Evolutionary conservation across 1,139 yeast species (phyloP), one percentile per base, ranked within the genome.

Genomic region (Saccharomyces hybrid): DNA sequence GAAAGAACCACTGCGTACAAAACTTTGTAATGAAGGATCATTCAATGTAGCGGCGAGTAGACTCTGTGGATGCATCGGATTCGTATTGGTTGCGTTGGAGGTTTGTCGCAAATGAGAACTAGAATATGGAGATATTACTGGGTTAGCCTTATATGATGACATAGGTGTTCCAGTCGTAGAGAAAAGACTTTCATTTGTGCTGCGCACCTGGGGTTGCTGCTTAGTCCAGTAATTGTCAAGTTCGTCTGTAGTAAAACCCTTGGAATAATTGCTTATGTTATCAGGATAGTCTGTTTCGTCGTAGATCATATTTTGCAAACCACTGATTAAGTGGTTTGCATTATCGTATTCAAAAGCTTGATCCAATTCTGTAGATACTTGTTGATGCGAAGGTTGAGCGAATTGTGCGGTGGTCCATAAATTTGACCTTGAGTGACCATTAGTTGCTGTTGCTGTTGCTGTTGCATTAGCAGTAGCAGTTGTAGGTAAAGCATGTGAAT

Each of bases 241-340:
- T 56, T 68, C 68, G 50, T 65, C 70, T 1, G 63, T 66, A 9
- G 71, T 68, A 50, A 65, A 68, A 1, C 65, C 63, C 50, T 62
- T 66, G 4, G 70, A 66, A 49, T 62, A 65, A 27, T 63, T 64
- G 47, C 67, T 66, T n/a, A 64, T 60, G 16, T 59, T 59, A 23
- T 65, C 68, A 8, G 67, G 64, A 49, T 59, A 58, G 44, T 66
- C 70, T 1, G 62, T 58, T 49, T 67, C 71, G 42, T 67, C 68
- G 50, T 60, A 63, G 16, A 68, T 67, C 63, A 68, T 66, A 56
- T 66, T 65, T 58, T 67, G 66, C 28, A 68, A 55, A 5, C 71
- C 70, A 14, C 68, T 65, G 23, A 68, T 61, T 38, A 68, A 50
- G 56, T 68, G 71, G 48, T 63, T 62, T 5, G 68, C 59, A 56